Conservation (phyloP, 192 early-diverging fungal genomes). For the Gamsiella multidivaricata region DNA sequence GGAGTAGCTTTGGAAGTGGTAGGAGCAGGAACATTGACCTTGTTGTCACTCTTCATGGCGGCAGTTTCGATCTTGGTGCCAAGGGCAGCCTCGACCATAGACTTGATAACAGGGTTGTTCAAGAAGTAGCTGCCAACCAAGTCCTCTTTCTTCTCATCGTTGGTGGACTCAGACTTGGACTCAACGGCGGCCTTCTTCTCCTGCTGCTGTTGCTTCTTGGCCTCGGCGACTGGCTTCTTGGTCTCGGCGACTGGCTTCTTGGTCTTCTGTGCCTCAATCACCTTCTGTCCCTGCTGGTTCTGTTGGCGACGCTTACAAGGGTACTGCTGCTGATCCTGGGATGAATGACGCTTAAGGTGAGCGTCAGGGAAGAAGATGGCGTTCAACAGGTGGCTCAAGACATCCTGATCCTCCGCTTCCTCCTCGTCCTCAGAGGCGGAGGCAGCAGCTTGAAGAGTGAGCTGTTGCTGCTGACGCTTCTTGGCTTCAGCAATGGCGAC, state of each 20-base stretch:
- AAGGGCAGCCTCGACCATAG: too few species aligned
- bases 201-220: slow-evolving; percentile 9
- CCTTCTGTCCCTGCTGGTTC: slow-evolving; percentile 6
- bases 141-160: slow-evolving; percentile 18
- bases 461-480: slow-evolving; percentile 23
- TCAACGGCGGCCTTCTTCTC: not conserved
- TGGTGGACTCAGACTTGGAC: not conserved
- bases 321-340: slow-evolving; percentile 20
- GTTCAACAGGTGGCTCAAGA: slow-evolving; percentile 19
- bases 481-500: slow-evolving; percentile 11
- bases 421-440: not conserved
- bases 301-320: slow-evolving; percentile 37
- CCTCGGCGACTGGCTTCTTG: slow-evolving; percentile 10
- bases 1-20: too few species aligned
- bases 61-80: too few species aligned
- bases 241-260: slow-evolving; percentile 12
- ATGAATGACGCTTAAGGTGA: slow-evolving; percentile 43
- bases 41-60: too few species aligned
- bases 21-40: too few species aligned
- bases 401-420: slow-evolving; percentile 5
- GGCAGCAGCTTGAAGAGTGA: slow-evolving; percentile 13
- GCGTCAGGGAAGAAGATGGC: slow-evolving; percentile 40
- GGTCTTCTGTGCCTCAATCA: slow-evolving; percentile 6
- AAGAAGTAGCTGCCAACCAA: slow-evolving; percentile 14
- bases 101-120: too few species aligned